phyloP scores from a whole-genome alignment of 1,139 yeast species.

The Saccharomyces pastorianus region DNA sequence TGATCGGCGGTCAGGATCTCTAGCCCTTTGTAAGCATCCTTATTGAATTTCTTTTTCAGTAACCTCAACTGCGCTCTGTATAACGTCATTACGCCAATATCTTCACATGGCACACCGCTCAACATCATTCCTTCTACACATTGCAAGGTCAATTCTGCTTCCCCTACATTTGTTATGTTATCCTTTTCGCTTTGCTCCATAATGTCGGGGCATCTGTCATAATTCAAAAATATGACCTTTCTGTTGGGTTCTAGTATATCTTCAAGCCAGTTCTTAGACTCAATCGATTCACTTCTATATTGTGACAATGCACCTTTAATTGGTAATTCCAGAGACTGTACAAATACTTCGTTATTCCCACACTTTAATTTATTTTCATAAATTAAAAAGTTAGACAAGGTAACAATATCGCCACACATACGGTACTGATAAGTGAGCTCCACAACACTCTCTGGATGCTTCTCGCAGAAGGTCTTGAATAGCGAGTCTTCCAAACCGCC shows the following conservation, averaged over 20 bases:
- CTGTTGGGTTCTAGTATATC: conserved; percentile 40
- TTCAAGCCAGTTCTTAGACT: conserved; percentile 37
- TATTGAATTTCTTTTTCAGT: conserved; percentile 40
- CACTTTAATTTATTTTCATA: conserved; percentile 70
- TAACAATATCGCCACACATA: conserved; percentile 87
- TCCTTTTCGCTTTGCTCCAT: conserved; percentile 57
- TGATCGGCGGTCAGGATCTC: conserved; percentile 92
- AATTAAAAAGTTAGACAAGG: conserved; percentile 67
- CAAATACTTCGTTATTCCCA: conserved; percentile 59
- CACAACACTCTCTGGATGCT: conserved; percentile 62
- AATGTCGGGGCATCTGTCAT: conserved; percentile 46
- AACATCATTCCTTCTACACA: conserved; percentile 50
- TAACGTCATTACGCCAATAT: conserved; percentile 82
- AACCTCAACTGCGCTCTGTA: conserved; percentile 72
- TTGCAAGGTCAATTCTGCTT: conserved; percentile 56
- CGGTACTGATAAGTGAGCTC: conserved; percentile 80
- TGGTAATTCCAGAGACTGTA: conserved; percentile 46
- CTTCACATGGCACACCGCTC: conserved; percentile 47
- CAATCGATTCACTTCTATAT: conserved; percentile 8
- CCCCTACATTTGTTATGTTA: conserved; percentile 62
- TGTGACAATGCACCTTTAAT: conserved; percentile 15
- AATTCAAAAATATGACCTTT: conserved; percentile 69
- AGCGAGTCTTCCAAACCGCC: conserved; percentile 70
- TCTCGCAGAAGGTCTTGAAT: conserved; percentile 63
- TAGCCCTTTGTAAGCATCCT: conserved; percentile 36